Evolutionary conservation across 23 red algal genomes (phyloP).

Genomic region (Chondrus crispus): DNA sequence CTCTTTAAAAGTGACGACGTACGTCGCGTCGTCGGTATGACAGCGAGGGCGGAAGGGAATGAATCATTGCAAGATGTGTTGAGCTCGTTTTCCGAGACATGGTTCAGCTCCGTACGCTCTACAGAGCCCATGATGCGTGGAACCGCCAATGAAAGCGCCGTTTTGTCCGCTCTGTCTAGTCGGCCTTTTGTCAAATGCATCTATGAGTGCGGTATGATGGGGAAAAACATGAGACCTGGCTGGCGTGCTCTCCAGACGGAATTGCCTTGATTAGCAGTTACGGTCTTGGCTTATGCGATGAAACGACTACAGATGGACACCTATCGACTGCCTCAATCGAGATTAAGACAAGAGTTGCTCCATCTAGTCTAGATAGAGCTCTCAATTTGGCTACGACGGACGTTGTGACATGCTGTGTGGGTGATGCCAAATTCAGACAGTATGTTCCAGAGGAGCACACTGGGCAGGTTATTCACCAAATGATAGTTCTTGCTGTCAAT

Average conservation of each 20-base stretch:
- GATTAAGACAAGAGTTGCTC: not conserved
- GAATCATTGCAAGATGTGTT: no score
- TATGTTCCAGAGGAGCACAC: not conserved
- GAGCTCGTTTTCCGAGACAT: not conserved
- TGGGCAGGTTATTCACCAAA: not conserved
- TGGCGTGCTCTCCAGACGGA: not conserved
- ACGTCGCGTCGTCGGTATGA: not conserved
- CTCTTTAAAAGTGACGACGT: not conserved
- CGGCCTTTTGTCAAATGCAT: not conserved
- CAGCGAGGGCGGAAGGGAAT: not conserved
- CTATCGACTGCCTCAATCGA: not conserved
- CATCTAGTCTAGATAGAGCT: not conserved
- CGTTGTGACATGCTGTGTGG: not conserved
- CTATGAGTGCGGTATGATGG: not conserved
- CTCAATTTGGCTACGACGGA: not conserved
- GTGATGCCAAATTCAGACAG: not conserved
- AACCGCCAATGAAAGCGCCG: not conserved
- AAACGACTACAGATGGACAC: not conserved
- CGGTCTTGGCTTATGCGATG: not conserved
- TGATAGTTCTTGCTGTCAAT: not conserved
- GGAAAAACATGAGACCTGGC: not conserved
- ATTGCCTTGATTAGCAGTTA: not conserved
- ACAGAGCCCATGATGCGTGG: conserved; percentile 11
- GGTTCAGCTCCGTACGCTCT: not conserved
- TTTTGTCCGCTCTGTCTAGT: not conserved